Evolutionary conservation across 306 rosid species (phyloP), one percentile per base, ranked within the genome.

Genomic region (barrel medic (Medicago truncatula)): DNA sequence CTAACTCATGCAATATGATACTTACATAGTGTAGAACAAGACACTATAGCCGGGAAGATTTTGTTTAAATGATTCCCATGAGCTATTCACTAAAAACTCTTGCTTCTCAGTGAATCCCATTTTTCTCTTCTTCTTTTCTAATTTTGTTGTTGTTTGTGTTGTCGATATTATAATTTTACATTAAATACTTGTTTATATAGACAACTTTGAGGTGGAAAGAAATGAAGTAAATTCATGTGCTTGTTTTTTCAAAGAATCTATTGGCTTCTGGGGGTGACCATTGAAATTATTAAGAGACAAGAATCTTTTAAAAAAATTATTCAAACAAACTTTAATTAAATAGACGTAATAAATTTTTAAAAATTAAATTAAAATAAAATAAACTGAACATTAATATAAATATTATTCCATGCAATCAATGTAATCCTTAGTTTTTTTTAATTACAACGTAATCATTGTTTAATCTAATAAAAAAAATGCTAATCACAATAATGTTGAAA

Each of bases 101-200:
- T 83, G 83, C 41, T 44, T 78, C 12, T 78, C 77, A 2, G 64
- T 73, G 31, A 68, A 83, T 52, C 6, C 77, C 86, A 78, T 82
- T 1, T 67, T 39, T 7, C 17, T 2, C 17, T 31, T 23, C 0
- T 11, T 7, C 46, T 3, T 1, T 4, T 15, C 13, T 23, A 46
- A 5, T 0, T 18, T 18, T 72, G 17, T 71, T 13, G 8, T 53
- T 72, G 9, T 57, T 0, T 13, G 17, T 8, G 1, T 66, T 7
- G 52, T 9, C 21, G 31, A 61, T 49, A 11, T 28, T 10, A 38
- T n/a, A 60, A 47, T 56, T 16, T 17, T 16, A 0, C 38, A 6
- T 14, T 23, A 3, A 15, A 20, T 2, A 36, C 46, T 38, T 39
- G 3, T 15, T 65, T 66, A 53, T 76, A 53, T 9, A 23, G 20